Conservation (phyloP, 148 eudicot genomes). For the Rhododendron vialii region DNA sequence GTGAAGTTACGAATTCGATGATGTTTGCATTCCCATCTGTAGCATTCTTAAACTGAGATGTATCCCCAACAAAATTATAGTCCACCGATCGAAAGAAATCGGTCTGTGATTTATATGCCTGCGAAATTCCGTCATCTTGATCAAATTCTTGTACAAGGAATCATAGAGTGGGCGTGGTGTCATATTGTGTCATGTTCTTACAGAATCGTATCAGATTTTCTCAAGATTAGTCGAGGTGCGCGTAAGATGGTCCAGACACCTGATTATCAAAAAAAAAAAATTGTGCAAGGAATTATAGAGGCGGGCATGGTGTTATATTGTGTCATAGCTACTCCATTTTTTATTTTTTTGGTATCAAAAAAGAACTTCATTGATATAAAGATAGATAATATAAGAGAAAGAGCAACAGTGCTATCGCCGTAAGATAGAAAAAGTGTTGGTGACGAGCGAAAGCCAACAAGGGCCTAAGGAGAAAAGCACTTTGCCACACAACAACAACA, state of each 20-base stretch:
- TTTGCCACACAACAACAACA: too few species aligned
- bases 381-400: too few species aligned
- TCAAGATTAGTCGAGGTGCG: not conserved
- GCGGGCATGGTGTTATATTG: not conserved
- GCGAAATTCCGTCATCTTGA: not conserved
- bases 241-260: not conserved
- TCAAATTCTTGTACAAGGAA: not conserved
- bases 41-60: conserved; percentile 32
- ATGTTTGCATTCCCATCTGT: conserved; percentile 4
- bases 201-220: not conserved
- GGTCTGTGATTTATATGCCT: conserved; percentile 47
- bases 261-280: too few species aligned
- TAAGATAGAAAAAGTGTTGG: too few species aligned
- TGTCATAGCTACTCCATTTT: not conserved
- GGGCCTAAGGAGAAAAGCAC: too few species aligned
- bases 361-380: too few species aligned
- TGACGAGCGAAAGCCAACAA: too few species aligned
- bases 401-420: too few species aligned
- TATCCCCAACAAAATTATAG: conserved; percentile 46
- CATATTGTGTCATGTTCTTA: not conserved
- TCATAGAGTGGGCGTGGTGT: not conserved
- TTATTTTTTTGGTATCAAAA: too few species aligned
- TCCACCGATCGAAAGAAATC: conserved; percentile 28
- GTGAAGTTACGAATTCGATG: conserved; percentile 61
- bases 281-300: not conserved